Percentiles rank a stretch among this genome's conserved stretches.
Conservation (phyloP, 352 stramenopile genomes). For the Globisporangium emineosum region DNA sequence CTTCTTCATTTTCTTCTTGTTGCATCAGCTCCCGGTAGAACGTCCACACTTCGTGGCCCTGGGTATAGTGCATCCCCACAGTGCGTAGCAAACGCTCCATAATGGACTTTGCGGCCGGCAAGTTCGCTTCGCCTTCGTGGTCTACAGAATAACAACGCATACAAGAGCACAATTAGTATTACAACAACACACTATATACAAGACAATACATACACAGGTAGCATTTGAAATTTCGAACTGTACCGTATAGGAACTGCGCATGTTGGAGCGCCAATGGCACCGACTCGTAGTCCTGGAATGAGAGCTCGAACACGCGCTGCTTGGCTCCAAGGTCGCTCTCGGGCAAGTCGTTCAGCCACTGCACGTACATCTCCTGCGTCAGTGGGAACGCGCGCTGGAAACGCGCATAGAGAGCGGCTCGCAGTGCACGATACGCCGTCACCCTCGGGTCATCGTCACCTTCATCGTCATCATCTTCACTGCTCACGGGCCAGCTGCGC, state of each 20-base stretch:
- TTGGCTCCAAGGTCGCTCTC: slow-evolving; percentile 16
- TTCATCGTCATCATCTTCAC: slow-evolving; percentile 4
- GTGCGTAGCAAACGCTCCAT: slow-evolving; percentile 31
- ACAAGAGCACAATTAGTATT: background rate
- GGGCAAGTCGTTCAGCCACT: slow-evolving; percentile 45
- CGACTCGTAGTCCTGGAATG: slow-evolving; percentile 52
- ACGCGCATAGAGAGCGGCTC: slow-evolving; percentile 29
- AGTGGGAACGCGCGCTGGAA: slow-evolving; percentile 63
- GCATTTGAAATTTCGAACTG: background rate
- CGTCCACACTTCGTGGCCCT: slow-evolving; percentile 60
- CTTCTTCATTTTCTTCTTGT: background rate
- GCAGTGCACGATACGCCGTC: slow-evolving; percentile 24
- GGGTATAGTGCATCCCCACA: slow-evolving; percentile 47
- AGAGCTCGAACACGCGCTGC: slow-evolving; percentile 37
- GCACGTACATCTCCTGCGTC: slow-evolving; percentile 48
- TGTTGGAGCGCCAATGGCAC: slow-evolving; percentile 41
- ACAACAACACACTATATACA: background rate
- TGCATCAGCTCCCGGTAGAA: slow-evolving; percentile 42
- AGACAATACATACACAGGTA: background rate
- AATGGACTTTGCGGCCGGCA: slow-evolving; percentile 18
- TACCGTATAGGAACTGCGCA: slow-evolving; percentile 36
- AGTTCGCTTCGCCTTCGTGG: slow-evolving; percentile 11
- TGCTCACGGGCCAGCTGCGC: slow-evolving; percentile 25
- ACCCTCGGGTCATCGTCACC: slow-evolving; percentile 4
- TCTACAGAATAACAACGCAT: background rate